A percentile compares a stretch with the other conserved stretches of the same genome.
These are phyloP conservation scores for Trebouxia sp. DNA, from an alignment of 139 green algal genomes.

Conservation along the genomic window DNA sequence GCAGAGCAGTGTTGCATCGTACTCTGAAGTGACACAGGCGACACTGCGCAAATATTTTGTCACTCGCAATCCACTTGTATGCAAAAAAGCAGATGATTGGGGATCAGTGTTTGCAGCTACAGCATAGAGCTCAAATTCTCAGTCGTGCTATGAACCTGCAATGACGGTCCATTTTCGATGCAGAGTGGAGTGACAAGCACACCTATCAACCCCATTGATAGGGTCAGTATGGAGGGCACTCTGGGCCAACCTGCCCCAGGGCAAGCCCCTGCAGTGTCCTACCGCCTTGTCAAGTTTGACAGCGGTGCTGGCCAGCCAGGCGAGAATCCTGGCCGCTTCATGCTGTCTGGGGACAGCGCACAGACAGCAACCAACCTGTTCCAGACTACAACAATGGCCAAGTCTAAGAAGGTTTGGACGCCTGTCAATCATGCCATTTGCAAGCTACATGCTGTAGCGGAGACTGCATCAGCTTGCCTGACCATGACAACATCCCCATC, in stretches of 20 bases:
- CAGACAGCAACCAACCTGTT: neutral
- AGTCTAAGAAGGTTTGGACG: neutral
- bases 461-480: too few species aligned
- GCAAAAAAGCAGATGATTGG: too few species aligned
- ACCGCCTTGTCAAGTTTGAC: conserved; percentile 23
- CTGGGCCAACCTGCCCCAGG: neutral
- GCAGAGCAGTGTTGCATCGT: too few species aligned
- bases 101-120: too few species aligned
- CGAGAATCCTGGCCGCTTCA: neutral
- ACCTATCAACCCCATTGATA: neutral
- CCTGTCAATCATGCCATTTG: too few species aligned
- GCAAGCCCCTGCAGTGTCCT: conserved; percentile 14
- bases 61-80: too few species aligned
- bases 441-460: too few species aligned
- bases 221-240: neutral
- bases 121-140: too few species aligned
- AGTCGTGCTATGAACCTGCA: neutral
- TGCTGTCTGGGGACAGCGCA: conserved; percentile 15
- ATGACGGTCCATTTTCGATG: neutral
- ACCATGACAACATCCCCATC: too few species aligned
- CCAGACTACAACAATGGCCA: neutral
- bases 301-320: neutral
- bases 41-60: too few species aligned
- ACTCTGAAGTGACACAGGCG: too few species aligned
- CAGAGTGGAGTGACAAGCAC: conserved; percentile 18